Conservation (phyloP, 495 filamentous ascomycete genomes). For the Talaromyces ruber region DNA sequence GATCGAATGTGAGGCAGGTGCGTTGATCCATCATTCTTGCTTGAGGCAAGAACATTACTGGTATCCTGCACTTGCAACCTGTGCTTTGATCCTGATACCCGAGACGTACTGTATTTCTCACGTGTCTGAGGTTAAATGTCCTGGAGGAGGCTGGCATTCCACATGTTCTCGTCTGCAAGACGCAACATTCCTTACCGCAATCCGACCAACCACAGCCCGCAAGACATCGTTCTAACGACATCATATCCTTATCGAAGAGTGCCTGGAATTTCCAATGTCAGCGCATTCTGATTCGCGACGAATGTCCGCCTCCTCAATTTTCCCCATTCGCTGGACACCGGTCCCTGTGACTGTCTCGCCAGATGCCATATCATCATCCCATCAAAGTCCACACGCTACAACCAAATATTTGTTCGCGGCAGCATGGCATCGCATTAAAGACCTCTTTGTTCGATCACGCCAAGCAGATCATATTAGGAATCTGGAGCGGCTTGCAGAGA, state of each 20-base stretch:
- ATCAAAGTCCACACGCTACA: not conserved
- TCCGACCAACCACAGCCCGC: slow-evolving; percentile 2
- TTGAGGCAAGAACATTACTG: not conserved
- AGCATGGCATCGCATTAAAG: not conserved
- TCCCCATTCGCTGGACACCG: slow-evolving; percentile 2
- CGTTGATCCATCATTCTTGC: not conserved
- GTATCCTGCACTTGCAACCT: not conserved
- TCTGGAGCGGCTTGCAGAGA: not conserved
- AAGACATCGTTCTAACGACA: not conserved
- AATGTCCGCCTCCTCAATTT: slow-evolving; percentile 5
- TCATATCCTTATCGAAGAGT: not conserved
- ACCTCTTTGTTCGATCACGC: not conserved
- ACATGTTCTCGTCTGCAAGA: not conserved
- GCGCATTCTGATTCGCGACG: not conserved
- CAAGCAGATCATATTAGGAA: not conserved
- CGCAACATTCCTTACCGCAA: slow-evolving; percentile 2
- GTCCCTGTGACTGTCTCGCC: slow-evolving; percentile 1
- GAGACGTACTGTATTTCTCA: not conserved
- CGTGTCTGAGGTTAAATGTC: not conserved
- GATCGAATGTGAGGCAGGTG: not conserved
- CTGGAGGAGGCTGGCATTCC: slow-evolving; percentile 3
- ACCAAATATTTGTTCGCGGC: not conserved
- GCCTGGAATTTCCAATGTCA: not conserved
- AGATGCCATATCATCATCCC: not conserved
- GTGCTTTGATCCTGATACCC: not conserved